phyloP scores from a whole-genome alignment of 768 basidiomycete genomes.

The Pisolithus sp. region DNA sequence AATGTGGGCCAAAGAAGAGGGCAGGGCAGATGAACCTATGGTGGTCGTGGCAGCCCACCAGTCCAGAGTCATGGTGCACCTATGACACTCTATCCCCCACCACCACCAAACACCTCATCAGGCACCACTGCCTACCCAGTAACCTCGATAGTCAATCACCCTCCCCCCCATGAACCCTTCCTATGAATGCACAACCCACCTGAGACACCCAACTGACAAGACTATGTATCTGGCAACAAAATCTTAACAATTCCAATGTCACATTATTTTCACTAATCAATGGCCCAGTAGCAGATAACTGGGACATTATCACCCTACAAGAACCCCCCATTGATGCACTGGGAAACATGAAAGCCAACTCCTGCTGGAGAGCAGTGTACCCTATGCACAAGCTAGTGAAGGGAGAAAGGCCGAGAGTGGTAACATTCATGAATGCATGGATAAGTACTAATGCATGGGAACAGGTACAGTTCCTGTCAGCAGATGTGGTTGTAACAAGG shows the following conservation, averaged over 20 bases:
- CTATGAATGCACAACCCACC: not conserved
- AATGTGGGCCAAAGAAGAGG: too few relatives aligned
- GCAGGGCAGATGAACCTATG: too few relatives aligned
- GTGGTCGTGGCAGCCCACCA: too few relatives aligned
- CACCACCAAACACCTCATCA: too few relatives aligned
- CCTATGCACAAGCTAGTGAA: not conserved
- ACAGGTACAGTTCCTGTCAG: conserved; percentile 12
- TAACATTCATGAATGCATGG: conserved; percentile 14
- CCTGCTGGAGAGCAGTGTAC: not conserved
- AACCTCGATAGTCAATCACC: not conserved
- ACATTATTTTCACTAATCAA: conserved; percentile 15
- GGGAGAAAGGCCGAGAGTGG: conserved; percentile 2
- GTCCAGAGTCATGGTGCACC: too few relatives aligned
- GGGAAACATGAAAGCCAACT: not conserved
- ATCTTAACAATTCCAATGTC: conserved; percentile 20
- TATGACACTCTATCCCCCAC: too few relatives aligned
- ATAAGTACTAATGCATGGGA: conserved; percentile 18
- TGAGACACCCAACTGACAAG: not conserved
- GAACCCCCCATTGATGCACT: not conserved
- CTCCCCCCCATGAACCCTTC: not conserved
- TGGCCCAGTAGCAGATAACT: not conserved
- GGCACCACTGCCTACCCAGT: not conserved
- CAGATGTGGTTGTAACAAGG: conserved; percentile 18
- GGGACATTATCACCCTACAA: conserved; percentile 3
- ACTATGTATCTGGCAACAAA: conserved; percentile 25